These are phyloP conservation scores for Aspergillus sparsus DNA, from an alignment of 495 filamentous ascomycete genomes.

Conservation along the genomic window DNA sequence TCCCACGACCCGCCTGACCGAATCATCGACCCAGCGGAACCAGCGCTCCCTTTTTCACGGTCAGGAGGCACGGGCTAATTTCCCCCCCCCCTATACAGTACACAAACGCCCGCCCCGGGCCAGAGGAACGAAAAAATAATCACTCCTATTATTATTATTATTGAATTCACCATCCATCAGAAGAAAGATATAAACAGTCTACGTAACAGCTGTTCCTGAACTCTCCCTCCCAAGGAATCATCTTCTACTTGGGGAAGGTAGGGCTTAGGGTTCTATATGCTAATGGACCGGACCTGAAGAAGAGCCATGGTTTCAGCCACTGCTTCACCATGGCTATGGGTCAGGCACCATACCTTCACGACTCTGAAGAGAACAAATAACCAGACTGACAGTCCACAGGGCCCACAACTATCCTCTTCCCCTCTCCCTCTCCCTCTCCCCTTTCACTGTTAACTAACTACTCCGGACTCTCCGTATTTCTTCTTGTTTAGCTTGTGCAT, in stretches of 20 bases:
- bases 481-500: background rate
- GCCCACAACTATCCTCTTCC: conserved; percentile 12
- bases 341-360: conserved; percentile 27
- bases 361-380: background rate
- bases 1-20: conserved; percentile 28
- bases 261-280: conserved; percentile 31
- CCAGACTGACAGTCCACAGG: background rate
- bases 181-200: background rate
- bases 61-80: conserved; percentile 1
- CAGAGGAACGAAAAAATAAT: background rate
- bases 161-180: background rate
- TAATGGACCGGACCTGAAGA: background rate
- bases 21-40: conserved; percentile 17
- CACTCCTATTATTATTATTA: no score
- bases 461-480: background rate
- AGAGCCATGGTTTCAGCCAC: conserved; percentile 28
- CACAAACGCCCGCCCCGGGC: background rate
- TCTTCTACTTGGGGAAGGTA: conserved; percentile 10
- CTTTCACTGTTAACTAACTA: background rate
- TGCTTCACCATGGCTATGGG: conserved; percentile 25
- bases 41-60: background rate
- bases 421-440: background rate
- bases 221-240: background rate
- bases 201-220: background rate
- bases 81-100: background rate